These are phyloP conservation scores for Wickerhamomyces pijperi DNA, from an alignment of 805 yeast species.

Conservation along the genomic window DNA sequence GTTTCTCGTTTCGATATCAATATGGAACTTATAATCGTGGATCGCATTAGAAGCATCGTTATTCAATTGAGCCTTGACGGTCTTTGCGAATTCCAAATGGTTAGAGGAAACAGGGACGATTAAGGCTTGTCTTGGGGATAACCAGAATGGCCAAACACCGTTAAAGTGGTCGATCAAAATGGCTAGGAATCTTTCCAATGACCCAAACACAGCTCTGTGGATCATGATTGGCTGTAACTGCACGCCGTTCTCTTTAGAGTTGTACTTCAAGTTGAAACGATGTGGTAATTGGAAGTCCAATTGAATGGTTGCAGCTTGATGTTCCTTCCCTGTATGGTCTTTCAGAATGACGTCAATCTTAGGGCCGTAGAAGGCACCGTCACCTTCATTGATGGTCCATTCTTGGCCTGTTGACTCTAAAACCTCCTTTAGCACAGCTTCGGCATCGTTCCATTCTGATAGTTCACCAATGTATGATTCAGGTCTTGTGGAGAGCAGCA, in stretches of 20 bases:
- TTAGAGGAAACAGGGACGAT: slow-evolving; percentile 67
- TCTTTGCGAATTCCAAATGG: slow-evolving; percentile 45
- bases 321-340: slow-evolving; percentile 71
- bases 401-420: slow-evolving; percentile 39
- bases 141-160: slow-evolving; percentile 98
- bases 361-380: slow-evolving; percentile 95
- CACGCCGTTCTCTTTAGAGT: slow-evolving; percentile 35
- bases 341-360: slow-evolving; percentile 79
- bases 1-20: slow-evolving; percentile 63
- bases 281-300: slow-evolving; percentile 90
- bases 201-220: slow-evolving; percentile 92
- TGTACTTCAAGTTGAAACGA: slow-evolving; percentile 66
- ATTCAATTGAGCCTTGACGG: slow-evolving; percentile 32
- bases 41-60: slow-evolving; percentile 34
- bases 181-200: slow-evolving; percentile 87
- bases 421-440: slow-evolving; percentile 47
- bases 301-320: slow-evolving; percentile 93
- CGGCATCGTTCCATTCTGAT: slow-evolving; percentile 78
- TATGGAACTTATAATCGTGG: slow-evolving; percentile 49
- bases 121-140: slow-evolving; percentile 83
- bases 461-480: slow-evolving; percentile 68
- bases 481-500: slow-evolving; percentile 81
- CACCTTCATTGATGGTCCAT: slow-evolving; percentile 80
- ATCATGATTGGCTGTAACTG: slow-evolving; percentile 79
- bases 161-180: slow-evolving; percentile 78